Percentiles rank a stretch among this genome's conserved stretches.
Conservation (phyloP, 1,284 basidiomycete genomes). For the Pyrrhoderma noxium region DNA sequence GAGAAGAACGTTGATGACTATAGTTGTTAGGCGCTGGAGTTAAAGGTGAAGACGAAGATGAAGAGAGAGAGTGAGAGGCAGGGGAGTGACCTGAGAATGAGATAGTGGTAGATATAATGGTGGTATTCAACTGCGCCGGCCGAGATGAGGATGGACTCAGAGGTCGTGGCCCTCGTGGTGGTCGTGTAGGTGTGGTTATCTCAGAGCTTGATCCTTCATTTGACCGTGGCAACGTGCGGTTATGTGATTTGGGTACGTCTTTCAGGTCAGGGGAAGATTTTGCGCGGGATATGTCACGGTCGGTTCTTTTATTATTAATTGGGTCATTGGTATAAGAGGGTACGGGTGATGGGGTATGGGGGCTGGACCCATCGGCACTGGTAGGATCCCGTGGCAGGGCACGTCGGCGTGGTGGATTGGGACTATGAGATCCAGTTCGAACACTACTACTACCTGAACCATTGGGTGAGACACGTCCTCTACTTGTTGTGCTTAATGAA, state of each 20-base stretch:
- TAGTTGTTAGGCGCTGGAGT: background rate
- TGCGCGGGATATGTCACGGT: background rate
- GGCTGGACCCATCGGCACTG: no score
- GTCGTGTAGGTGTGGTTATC: background rate
- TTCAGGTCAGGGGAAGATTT: constrained; percentile 15
- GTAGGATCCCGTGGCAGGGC: background rate
- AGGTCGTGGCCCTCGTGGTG: background rate
- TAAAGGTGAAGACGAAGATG: constrained; percentile 10
- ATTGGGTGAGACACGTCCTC: no score
- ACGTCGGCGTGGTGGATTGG: constrained; percentile 4
- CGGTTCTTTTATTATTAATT: background rate
- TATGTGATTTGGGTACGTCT: background rate
- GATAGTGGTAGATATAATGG: background rate
- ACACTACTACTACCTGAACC: background rate
- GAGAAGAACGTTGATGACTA: background rate
- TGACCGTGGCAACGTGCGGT: background rate
- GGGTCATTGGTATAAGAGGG: no score
- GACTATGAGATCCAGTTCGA: constrained; percentile 1
- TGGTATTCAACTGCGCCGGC: background rate
- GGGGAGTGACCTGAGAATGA: background rate
- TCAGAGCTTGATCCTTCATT: background rate
- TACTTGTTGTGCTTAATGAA: no score
- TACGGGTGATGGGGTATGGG: no score
- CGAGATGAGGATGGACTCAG: background rate
- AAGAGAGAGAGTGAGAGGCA: background rate